Evolutionary conservation across 2,329 filamentous ascomycete species (phyloP), one percentile per base, ranked within the genome.

Genomic region (Ciborinia camelliae): DNA sequence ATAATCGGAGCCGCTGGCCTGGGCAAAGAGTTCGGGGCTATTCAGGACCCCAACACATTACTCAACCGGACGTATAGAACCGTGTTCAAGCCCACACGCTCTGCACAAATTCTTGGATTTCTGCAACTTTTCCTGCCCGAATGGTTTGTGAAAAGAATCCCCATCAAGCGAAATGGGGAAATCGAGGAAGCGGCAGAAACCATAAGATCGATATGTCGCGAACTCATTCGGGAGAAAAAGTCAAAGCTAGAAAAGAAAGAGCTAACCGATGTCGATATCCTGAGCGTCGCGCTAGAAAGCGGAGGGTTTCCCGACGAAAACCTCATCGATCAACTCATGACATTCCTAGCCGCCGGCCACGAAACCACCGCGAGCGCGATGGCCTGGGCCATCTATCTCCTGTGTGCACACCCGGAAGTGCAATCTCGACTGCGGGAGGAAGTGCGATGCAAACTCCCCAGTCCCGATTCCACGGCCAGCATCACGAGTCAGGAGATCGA

Each of bases 321-420:
- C 66, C 84, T 96, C n/a, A 85, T 92, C 43, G 90, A 95, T 75
- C 92, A 96, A 77, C 84, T 95, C 74, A 95, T 96, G 90, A 96
- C 91, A 0, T 95, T 96, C 79, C 84, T 96, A 6, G 89, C 89
- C 0, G 92, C 92, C 0, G 89, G 88, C 28, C 91, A 94, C 75
- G 90, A 94, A 77, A 94, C 91, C 0, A 93, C 90, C 0, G 86
- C 91, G 0, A 84, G 87, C 0, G 83, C 90, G 23, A 81, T 95
- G 73, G 89, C 87, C n/a, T 94, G 90, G 89, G 84, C 88, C 3
- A 77, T 87, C 9, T 90, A 92, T 73, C 79, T 88, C 51, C 82
- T 95, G n/a, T 85, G 85, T 70, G 81, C 81, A 26, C 77, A 91
- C 70, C 87, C 85, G 0, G 81, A 86, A 0, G 79, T 90, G 2